phyloP scores from a whole-genome alignment of 2,329 filamentous ascomycete species.

The Cadophora sp. region DNA sequence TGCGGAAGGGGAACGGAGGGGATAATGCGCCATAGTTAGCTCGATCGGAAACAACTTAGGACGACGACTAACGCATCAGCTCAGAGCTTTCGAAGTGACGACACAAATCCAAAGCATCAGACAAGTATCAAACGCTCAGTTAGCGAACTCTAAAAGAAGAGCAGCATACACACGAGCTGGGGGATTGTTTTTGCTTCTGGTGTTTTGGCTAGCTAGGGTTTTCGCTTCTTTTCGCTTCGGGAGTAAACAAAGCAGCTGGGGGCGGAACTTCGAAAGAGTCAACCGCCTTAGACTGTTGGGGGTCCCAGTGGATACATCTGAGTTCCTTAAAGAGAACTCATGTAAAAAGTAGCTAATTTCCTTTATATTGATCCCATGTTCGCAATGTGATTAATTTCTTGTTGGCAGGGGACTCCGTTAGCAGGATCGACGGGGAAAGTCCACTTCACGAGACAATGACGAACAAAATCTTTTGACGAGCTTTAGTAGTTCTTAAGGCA shows the following conservation, averaged over 20 bases:
- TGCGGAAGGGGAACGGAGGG: background rate
- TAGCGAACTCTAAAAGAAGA: background rate
- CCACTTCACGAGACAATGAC: background rate
- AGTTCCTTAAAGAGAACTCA: background rate
- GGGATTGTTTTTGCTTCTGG: background rate
- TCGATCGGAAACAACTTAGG: background rate
- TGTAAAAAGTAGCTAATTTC: too few relatives aligned
- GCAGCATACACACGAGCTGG: background rate
- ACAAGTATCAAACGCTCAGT: too few relatives aligned
- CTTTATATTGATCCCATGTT: too few relatives aligned
- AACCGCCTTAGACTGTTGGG: background rate
- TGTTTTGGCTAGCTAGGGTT: background rate
- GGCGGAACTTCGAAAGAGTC: background rate
- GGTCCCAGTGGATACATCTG: background rate
- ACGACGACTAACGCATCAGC: background rate
- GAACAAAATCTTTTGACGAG: background rate
- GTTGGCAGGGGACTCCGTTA: background rate
- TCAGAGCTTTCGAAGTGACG: background rate
- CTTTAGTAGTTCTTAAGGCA: background rate
- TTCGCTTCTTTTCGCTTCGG: background rate
- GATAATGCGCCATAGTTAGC: background rate
- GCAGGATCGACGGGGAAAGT: background rate
- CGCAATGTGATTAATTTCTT: too few relatives aligned
- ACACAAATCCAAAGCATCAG: background rate
- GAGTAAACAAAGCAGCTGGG: background rate